Evolutionary conservation across 2,329 filamentous ascomycete genomes (phyloP), one percentile per base, ranked within the genome.

Genomic region (Cladosporium colombiae): DNA sequence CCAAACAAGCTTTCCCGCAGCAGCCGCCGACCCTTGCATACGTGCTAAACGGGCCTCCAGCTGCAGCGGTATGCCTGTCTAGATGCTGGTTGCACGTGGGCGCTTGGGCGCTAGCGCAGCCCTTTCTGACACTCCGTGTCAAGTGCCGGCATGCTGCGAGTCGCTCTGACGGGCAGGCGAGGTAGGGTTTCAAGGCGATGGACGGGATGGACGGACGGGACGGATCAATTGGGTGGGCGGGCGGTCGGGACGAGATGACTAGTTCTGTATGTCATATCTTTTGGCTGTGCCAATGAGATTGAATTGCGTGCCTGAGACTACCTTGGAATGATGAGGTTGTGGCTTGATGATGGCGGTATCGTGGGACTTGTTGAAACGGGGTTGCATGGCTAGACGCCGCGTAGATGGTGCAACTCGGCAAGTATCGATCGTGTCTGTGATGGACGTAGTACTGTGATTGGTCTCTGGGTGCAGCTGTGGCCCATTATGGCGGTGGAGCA

Each of bases 141-240:
- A 35, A 56, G 50, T 63, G 50, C 61, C 61, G 61, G 25, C 61
- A 63, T 33, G 33, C 61, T 44, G 61, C 61, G 50, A 63, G 61
- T 46, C 61, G 61, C 61, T 63, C 50, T 46, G 50, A 63, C n/a
- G 61, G 61, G 61, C 37, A 59, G 27, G 27, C 27, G 27, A 29
- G 27, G 27, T 29, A 29, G 56, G 56, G 35, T 57, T 57, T 3
- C 52, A 14, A 33, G 52, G 18, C 29, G 52, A 29, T 21, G 13
- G 35, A 16, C 16, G 23, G 58, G 58, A 49, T 44, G 58, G 40
- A 49, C 16, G 40, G 44, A 49, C 58, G 37, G 58, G 58, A 29
- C 40, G 58, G 40, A 52, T 44, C 58, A 61, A 61, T 33, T 49
- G 40, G 40, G 37, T 18, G 57, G 33, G 33, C 33, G 33, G 40